Conservation (phyloP, 805 yeast genomes). For the Yarrowia sp. region DNA sequence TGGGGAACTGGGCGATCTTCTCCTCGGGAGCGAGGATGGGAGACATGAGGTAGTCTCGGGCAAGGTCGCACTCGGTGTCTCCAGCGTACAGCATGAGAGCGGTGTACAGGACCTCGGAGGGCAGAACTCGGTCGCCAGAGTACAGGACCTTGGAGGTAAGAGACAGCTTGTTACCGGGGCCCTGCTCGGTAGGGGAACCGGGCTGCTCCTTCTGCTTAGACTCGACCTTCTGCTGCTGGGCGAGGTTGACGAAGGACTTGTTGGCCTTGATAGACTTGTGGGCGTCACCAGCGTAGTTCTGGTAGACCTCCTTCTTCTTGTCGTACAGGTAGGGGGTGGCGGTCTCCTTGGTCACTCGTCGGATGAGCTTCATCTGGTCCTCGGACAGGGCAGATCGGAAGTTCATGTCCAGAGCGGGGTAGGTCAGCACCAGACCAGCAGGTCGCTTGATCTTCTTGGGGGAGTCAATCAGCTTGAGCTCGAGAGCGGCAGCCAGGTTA, state of each 20-base stretch:
- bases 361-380: conserved; percentile 34
- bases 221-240: conserved; percentile 6
- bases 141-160: conserved; percentile 37
- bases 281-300: conserved; percentile 18
- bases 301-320: conserved; percentile 32
- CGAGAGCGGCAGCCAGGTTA: conserved; percentile 37
- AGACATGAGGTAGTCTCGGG: conserved; percentile 35
- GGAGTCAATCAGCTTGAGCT: conserved; percentile 33
- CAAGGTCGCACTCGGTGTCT: conserved; percentile 31
- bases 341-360: conserved; percentile 32
- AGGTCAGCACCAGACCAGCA: conserved; percentile 33
- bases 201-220: background rate
- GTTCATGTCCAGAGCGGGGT: conserved; percentile 37
- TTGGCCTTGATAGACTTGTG: background rate
- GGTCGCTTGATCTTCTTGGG: conserved; percentile 30
- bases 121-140: conserved; percentile 34
- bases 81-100: conserved; percentile 35
- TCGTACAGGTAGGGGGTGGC: conserved; percentile 27
- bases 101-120: conserved; percentile 35
- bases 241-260: conserved; percentile 8
- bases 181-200: conserved; percentile 9
- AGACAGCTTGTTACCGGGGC: conserved; percentile 31
- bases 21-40: conserved; percentile 36
- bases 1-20: conserved; percentile 35
- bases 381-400: conserved; percentile 33